phyloP scores from a whole-genome alignment of 148 eudicot species.

The Polygonum aviculare region DNA sequence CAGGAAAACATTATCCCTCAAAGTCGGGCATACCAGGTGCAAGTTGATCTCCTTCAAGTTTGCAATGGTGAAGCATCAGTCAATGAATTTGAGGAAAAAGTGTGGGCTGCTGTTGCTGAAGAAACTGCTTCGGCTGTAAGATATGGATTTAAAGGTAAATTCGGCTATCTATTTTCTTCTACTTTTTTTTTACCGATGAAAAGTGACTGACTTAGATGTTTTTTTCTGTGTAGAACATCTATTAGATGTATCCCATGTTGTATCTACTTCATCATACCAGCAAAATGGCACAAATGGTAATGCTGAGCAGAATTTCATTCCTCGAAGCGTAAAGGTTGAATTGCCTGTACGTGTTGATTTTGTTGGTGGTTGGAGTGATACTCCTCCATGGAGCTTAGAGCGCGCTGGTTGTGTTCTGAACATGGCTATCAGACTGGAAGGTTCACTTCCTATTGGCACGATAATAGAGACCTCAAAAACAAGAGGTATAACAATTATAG shows the following conservation, averaged over 20 bases:
- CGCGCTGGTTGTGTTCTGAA: conserved; percentile 93
- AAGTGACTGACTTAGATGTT: not conserved
- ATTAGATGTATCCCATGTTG: conserved; percentile 37
- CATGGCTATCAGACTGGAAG: conserved; percentile 81
- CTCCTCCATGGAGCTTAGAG: conserved; percentile 99
- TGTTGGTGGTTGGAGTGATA: conserved; percentile 99
- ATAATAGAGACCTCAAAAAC: conserved; percentile 42
- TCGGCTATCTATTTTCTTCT: not conserved
- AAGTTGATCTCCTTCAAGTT: conserved; percentile 78
- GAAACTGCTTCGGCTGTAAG: conserved; percentile 96
- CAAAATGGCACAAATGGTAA: conserved; percentile 16
- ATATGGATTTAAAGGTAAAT: conserved; percentile 83
- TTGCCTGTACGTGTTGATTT: conserved; percentile 95
- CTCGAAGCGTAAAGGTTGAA: conserved; percentile 62
- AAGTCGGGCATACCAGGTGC: conserved; percentile 86
- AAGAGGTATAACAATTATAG: conserved; percentile 43
- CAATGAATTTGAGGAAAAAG: conserved; percentile 53
- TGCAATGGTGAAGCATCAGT: conserved; percentile 53
- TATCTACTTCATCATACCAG: conserved; percentile 19
- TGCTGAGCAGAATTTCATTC: conserved; percentile 23
- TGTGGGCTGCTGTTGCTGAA: conserved; percentile 95
- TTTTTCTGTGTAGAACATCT: conserved; percentile 42
- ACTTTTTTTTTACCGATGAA: not conserved
- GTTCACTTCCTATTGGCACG: conserved; percentile 84
- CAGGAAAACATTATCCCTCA: conserved; percentile 66